A percentile compares a stretch with the other conserved stretches of the same genome.
Conservation (phyloP, 2,329 filamentous ascomycete genomes). For the Sordariomycetes sp. region DNA sequence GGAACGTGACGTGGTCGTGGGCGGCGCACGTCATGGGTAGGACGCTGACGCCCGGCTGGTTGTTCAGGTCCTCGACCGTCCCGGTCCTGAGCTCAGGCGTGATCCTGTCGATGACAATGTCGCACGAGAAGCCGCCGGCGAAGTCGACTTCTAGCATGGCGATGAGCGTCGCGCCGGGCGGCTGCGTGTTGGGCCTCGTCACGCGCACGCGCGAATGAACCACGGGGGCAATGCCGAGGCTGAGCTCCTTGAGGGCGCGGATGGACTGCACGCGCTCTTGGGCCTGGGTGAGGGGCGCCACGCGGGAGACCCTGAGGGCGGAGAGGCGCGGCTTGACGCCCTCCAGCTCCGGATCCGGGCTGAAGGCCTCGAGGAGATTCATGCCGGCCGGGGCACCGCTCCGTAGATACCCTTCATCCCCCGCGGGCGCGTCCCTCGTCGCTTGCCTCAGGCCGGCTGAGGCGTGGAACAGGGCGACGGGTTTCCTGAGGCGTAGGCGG, state of each 20-base stretch:
- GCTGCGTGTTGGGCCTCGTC: conserved; percentile 45
- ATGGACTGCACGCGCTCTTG: conserved; percentile 51
- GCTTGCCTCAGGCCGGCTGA: conserved; percentile 45
- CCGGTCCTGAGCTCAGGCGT: conserved; percentile 43
- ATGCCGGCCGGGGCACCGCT: conserved; percentile 56
- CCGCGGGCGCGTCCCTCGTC: conserved; percentile 1
- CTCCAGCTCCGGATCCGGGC: conserved; percentile 47
- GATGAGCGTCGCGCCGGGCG: conserved; percentile 47
- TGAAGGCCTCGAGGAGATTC: conserved; percentile 67
- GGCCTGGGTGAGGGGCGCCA: conserved; percentile 51
- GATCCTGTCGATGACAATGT: conserved; percentile 48
- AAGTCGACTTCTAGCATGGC: conserved; percentile 64
- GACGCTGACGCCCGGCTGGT: conserved; percentile 27
- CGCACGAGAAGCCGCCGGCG: conserved; percentile 54
- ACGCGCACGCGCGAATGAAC: conserved; percentile 64
- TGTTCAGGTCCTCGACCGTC: conserved; percentile 42
- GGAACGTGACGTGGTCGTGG: conserved; percentile 62
- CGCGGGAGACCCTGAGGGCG: conserved; percentile 59
- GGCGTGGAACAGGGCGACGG: conserved; percentile 52
- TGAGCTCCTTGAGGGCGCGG: conserved; percentile 46
- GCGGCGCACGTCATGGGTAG: conserved; percentile 50
- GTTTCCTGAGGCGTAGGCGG: conserved; percentile 51
- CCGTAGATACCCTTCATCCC: conserved; percentile 49
- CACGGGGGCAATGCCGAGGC: conserved; percentile 52
- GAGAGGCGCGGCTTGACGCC: conserved; percentile 55